These are phyloP conservation scores for Suillus subaureus DNA, from an alignment of 768 basidiomycete genomes.

Conservation along the genomic window DNA sequence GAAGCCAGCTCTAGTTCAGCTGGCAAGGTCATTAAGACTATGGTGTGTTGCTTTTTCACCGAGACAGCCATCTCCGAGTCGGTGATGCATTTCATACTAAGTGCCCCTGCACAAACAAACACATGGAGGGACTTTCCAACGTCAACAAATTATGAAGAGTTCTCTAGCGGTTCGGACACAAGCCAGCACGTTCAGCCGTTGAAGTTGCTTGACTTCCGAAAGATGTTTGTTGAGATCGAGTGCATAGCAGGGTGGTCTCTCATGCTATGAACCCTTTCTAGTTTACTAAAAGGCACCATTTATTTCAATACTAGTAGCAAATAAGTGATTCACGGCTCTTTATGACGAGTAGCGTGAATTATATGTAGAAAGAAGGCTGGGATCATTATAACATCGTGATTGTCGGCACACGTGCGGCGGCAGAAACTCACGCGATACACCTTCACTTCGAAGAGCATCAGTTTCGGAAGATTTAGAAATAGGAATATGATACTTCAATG, in stretches of 20 bases:
- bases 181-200: slow-evolving; percentile 91
- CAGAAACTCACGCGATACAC: background rate
- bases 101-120: no score
- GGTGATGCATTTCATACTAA: no score
- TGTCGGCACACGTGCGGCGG: background rate
- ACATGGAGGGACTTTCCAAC: no score
- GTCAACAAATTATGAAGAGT: no score
- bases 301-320: background rate
- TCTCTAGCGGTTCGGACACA: slow-evolving; percentile 76
- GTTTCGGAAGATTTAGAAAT: background rate
- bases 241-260: slow-evolving; percentile 68
- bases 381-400: no score
- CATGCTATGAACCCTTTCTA: background rate
- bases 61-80: slow-evolving; percentile 18
- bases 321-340: background rate
- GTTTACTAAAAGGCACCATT: background rate
- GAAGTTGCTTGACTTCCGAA: slow-evolving; percentile 88
- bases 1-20: no score
- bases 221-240: slow-evolving; percentile 92
- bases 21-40: no score
- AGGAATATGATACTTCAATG: no score
- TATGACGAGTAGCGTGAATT: background rate
- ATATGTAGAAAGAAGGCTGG: background rate
- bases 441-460: background rate
- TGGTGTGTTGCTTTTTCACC: no score